A percentile compares a stretch with the other conserved stretches of the same genome.
Conservation (phyloP, 306 rosid genomes). For the Fagus sylvatica region DNA sequence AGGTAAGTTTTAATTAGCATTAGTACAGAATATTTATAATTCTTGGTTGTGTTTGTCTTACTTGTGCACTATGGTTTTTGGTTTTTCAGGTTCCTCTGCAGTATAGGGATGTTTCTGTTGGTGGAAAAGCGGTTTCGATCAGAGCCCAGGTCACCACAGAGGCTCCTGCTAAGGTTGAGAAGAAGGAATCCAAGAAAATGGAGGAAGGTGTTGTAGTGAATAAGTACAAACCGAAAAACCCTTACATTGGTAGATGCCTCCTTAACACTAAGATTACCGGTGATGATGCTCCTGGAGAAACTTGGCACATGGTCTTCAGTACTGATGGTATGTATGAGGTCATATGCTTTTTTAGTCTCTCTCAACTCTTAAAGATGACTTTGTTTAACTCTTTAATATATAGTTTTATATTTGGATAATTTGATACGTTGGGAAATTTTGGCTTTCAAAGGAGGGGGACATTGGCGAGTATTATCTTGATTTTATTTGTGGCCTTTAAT, state of each 20-base stretch:
- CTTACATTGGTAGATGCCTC: conserved; percentile 72
- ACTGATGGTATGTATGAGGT: conserved; percentile 80
- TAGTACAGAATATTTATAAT: background rate
- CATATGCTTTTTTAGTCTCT: background rate
- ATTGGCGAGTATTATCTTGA: background rate
- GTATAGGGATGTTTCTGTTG: conserved; percentile 43
- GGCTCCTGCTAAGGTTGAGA: conserved; percentile 78
- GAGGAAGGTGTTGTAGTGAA: conserved; percentile 88
- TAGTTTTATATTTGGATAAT: background rate
- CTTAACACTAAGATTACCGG: conserved; percentile 97
- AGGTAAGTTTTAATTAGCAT: conserved; percentile 38
- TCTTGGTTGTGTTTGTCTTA: background rate
- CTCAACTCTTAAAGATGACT: background rate
- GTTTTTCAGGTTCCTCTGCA: conserved; percentile 54
- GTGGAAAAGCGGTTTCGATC: conserved; percentile 53
- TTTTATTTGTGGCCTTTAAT: background rate
- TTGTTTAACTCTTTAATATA: background rate
- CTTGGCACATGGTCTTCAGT: conserved; percentile 99
- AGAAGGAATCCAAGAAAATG: conserved; percentile 75
- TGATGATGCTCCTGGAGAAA: conserved; percentile 99
- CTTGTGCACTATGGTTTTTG: conserved; percentile 7
- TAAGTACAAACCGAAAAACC: conserved; percentile 80
- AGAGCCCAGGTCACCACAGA: conserved; percentile 92
- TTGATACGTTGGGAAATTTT: background rate
- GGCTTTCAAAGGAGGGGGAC: too few species aligned